A percentile compares a stretch with the other conserved stretches of the same genome.
phyloP scores from a whole-genome alignment of 2,329 filamentous ascomycete species.

The Cladosporium oxysporum region DNA sequence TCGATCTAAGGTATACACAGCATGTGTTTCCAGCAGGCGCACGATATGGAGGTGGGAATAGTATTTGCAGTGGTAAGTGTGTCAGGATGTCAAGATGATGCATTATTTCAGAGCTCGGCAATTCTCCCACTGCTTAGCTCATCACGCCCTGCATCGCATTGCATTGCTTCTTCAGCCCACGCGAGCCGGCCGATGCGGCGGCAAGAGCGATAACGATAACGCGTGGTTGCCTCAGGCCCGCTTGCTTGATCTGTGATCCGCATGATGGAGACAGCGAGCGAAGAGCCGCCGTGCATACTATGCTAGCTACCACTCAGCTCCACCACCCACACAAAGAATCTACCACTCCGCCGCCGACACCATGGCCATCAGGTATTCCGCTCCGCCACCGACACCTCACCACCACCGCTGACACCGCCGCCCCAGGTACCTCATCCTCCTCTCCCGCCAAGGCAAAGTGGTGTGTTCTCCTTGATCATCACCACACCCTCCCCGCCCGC shows the following conservation, averaged over 20 bases:
- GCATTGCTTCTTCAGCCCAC: neutral
- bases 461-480: conserved; percentile 57
- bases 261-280: neutral
- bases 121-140: conserved; percentile 12
- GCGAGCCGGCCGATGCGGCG: neutral
- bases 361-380: conserved; percentile 59
- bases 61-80: neutral
- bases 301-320: neutral
- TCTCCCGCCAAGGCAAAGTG: conserved; percentile 98
- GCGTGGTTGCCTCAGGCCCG: neutral
- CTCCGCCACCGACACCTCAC: neutral
- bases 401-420: conserved; percentile 21
- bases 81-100: conserved; percentile 7
- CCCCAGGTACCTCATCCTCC: conserved; percentile 90
- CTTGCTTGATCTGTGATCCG: neutral
- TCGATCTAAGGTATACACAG: neutral
- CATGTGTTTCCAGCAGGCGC: neutral
- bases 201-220: neutral
- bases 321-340: conserved; percentile 18
- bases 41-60: neutral
- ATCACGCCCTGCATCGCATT: neutral
- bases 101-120: conserved; percentile 11
- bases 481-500: conserved; percentile 18
- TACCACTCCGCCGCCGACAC: conserved; percentile 5
- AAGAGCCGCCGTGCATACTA: neutral